Evolutionary conservation across 2,329 filamentous ascomycete genomes (phyloP), one percentile per base, ranked within the genome.

Genomic region (Neoascochyta sp.): DNA sequence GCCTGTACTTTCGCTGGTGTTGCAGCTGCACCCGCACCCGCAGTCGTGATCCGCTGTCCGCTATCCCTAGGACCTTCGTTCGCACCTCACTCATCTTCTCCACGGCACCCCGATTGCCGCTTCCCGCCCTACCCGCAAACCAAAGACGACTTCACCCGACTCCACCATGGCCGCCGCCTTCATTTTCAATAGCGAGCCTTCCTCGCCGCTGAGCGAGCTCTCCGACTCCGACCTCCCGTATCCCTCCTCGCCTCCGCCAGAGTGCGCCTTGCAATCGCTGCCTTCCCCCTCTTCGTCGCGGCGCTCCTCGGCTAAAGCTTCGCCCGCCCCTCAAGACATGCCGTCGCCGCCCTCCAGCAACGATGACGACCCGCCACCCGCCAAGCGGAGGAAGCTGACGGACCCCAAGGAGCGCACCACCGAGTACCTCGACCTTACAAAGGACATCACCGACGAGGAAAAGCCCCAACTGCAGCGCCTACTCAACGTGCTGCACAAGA

Each of bases 401-500:
- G 54, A 60, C 22, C 71, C 74, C 45, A 79, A 78, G 54, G 73
- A 84, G 52, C 83, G 87, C 50, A 87, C 76, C 12, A 94, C 89
- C n/a, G 78, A 86, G 50, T 78, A 85, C 55, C 73, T 98, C 21
- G 81, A 95, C 62, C 68, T 96, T 20, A 68, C 70, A 12, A 71
- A 69, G 31, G 66, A 74, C 9, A 65, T 78, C 24, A 66, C 67
- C 21, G 68, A 73, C 10, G 68, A 73, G 27, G 76, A 90, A 40
- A 66, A 74, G 41, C 62, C 67, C 16, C 74, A 81, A 50, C 69
- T 95, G 21, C 75, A 84, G 39, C 76, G 80, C 33, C 70, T 98
- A 16, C 67, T 89, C 24, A 76, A 80, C 23, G 81, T 81, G 14
- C 65, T 98, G 33, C 82, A 83, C 53, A 88, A 85, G 57, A 92